Percentiles rank a stretch among this genome's conserved stretches.
Conservation (phyloP, 2,329 filamentous ascomycete species). For the Diplodia scrobiculata region DNA sequence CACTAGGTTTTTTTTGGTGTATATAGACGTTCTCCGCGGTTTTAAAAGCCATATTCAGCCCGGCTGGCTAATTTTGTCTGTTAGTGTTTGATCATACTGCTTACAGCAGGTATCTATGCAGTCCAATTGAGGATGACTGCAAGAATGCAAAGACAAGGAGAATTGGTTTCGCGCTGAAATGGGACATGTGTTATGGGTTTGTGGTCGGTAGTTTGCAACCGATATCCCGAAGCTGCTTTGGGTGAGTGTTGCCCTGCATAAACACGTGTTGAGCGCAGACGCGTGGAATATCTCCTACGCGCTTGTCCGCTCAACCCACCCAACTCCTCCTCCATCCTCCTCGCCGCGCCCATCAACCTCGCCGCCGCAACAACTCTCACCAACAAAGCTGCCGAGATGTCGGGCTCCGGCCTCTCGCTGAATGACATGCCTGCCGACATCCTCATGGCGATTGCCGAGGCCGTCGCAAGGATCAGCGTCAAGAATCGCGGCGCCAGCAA, state of each 20-base stretch:
- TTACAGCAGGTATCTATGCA: too few species aligned
- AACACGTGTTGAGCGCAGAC: neutral
- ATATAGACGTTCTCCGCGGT: too few species aligned
- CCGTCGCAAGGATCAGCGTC: neutral
- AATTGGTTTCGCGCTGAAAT: neutral
- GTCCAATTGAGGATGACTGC: too few species aligned
- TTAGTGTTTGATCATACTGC: too few species aligned
- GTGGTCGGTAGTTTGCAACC: rapidly evolving
- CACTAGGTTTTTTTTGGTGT: too few species aligned
- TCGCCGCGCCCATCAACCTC: neutral
- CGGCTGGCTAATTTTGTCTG: too few species aligned
- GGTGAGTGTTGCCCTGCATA: neutral
- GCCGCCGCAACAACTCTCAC: neutral
- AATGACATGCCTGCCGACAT: neutral
- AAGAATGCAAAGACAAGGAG: too few species aligned
- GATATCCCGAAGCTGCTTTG: neutral
- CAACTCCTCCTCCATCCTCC: neutral
- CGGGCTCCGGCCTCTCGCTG: neutral
- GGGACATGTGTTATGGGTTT: too few species aligned
- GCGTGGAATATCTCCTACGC: neutral
- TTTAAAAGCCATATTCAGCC: too few species aligned
- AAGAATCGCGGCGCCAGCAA: neutral
- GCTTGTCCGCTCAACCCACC: neutral
- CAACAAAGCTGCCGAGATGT: neutral
- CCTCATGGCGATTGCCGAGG: neutral